Evolutionary conservation across 2,329 filamentous ascomycete genomes (phyloP), one percentile per base, ranked within the genome.

Genomic region (Trichoderma semiorbis): DNA sequence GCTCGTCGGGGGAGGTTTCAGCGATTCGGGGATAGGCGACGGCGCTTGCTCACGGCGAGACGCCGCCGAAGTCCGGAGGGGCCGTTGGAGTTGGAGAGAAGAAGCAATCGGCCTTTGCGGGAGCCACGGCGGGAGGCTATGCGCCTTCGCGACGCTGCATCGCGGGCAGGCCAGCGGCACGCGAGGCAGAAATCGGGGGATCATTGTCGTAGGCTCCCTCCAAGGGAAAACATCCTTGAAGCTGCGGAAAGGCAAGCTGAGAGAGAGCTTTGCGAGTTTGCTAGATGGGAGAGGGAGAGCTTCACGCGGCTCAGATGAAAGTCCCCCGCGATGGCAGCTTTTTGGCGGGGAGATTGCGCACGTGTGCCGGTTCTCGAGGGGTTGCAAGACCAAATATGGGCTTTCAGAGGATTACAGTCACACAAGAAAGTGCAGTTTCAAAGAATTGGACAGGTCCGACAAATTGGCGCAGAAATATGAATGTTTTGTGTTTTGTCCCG

Each of bases 141-240:
- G 75, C 21, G 74, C 72, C 53, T 72, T 74, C 3, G 73, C 73
- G 69, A 78, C 75, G 75, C 78, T 77, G 61, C 75, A 79, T 53
- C 78, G 78, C 36, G 78, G 75, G 72, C 77, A 82, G 57, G 78
- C 75, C 74, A 81, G 75, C 74, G 79, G 72, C 67, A 78, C 75
- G 71, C 81, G 79, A 60, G 75, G 74, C 7, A 81, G 72, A 63
- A 83, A 75, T 78, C 81, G 79, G 72, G 80, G 75, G 71, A 82
- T 80, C 81, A 83, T 83, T 58, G 74, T 79, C 70, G 72, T 67
- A 74, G 39, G 64, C 74, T 76, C 69, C 76, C 75, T 70, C 75
- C 73, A 73, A 72, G 47, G 72, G 72, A 73, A 77, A 75, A 21
- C 67, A 69, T 69, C 77, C 77, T 80, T 72, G 76, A 57, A 39